A percentile compares a stretch with the other conserved stretches of the same genome.
Evolutionary conservation across 192 early-diverging fungal genomes (phyloP).

Genomic region (Coemansia reversa): DNA sequence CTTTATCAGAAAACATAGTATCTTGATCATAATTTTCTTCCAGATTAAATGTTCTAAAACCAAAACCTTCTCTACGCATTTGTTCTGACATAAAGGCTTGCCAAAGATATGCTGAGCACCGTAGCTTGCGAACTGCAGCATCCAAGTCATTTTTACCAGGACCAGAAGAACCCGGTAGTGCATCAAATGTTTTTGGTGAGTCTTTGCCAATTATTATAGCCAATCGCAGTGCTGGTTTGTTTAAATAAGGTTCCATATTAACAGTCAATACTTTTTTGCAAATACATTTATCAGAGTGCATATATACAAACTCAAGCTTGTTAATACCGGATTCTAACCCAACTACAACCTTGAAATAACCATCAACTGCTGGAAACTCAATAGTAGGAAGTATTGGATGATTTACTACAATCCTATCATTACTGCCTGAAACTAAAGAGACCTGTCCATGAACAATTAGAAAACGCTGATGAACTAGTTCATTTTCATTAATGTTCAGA

Average conservation of each 20-base stretch:
- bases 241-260: slow-evolving; percentile 51
- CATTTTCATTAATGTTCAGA: slow-evolving; percentile 39
- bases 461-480: slow-evolving; percentile 54
- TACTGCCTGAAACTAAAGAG: slow-evolving; percentile 15
- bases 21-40: slow-evolving; percentile 59
- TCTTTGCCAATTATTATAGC: slow-evolving; percentile 60
- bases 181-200: slow-evolving; percentile 60
- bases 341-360: slow-evolving; percentile 61
- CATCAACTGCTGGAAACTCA: slow-evolving; percentile 56
- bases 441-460: slow-evolving; percentile 50
- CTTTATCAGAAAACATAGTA: slow-evolving; percentile 51
- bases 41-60: slow-evolving; percentile 63
- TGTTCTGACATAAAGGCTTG: slow-evolving; percentile 72
- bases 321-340: slow-evolving; percentile 60
- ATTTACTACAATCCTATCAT: slow-evolving; percentile 36
- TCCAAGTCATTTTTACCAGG: slow-evolving; percentile 50
- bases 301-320: slow-evolving; percentile 51
- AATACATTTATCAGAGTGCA: slow-evolving; percentile 18
- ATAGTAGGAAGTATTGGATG: slow-evolving; percentile 56
- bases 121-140: slow-evolving; percentile 56
- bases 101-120: slow-evolving; percentile 69
- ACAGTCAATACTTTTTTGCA: slow-evolving; percentile 40
- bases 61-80: slow-evolving; percentile 67
- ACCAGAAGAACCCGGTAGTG: slow-evolving; percentile 56
- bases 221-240: slow-evolving; percentile 61